Evolutionary conservation across 2,329 filamentous ascomycete genomes (phyloP).

Genomic region (Fusarium brevicatenulatum): DNA sequence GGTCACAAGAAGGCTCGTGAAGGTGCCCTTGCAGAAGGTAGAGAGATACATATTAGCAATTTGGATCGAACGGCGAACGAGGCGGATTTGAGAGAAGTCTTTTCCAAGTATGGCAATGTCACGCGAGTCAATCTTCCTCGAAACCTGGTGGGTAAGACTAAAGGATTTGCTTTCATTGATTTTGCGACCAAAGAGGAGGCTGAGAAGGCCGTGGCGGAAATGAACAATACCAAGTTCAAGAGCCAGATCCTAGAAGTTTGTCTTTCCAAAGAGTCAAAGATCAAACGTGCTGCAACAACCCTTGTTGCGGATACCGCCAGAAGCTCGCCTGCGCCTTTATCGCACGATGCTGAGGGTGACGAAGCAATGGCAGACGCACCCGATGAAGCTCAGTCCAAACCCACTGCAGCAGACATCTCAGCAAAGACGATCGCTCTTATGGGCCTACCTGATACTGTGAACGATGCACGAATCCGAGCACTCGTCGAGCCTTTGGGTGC

Average conservation of each 20-base stretch:
- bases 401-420: conserved; percentile 61
- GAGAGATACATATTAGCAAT: conserved; percentile 83
- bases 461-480: conserved; percentile 81
- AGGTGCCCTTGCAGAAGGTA: conserved; percentile 84
- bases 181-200: conserved; percentile 78
- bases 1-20: conserved; percentile 78
- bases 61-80: conserved; percentile 71
- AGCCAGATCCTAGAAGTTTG: conserved; percentile 75
- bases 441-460: conserved; percentile 91
- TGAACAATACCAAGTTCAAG: conserved; percentile 77
- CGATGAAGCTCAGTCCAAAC: conserved; percentile 39
- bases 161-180: conserved; percentile 83
- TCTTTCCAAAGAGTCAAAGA: conserved; percentile 65
- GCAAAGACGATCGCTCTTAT: conserved; percentile 83
- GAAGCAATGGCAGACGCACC: conserved; percentile 50
- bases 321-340: conserved; percentile 50
- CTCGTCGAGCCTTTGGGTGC: conserved; percentile 76
- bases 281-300: conserved; percentile 64
- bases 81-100: conserved; percentile 74
- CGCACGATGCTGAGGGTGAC: conserved; percentile 52
- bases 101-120: conserved; percentile 80
- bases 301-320: conserved; percentile 47
- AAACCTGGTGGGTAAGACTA: conserved; percentile 73
- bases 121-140: conserved; percentile 76
- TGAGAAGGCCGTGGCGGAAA: conserved; percentile 69